These are phyloP conservation scores for Penicillium flavigenum DNA, from an alignment of 495 filamentous ascomycete genomes.

Conservation along the genomic window DNA sequence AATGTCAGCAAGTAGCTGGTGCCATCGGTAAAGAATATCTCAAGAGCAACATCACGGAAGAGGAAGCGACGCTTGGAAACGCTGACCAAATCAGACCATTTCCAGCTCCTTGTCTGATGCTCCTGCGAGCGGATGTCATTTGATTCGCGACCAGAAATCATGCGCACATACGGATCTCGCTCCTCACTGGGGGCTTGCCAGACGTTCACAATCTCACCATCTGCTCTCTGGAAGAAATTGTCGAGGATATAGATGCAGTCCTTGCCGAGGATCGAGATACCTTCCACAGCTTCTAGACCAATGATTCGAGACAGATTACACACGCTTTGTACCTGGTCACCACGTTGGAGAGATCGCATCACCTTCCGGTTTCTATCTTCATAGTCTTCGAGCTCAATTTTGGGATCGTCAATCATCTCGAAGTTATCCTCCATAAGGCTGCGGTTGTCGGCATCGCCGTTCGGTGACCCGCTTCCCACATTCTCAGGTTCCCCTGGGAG, in stretches of 20 bases:
- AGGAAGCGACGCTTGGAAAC: conserved; percentile 96
- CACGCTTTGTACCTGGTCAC: conserved; percentile 88
- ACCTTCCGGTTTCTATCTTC: conserved; percentile 98
- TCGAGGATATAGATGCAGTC: conserved; percentile 90
- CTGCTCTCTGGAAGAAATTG: conserved; percentile 87
- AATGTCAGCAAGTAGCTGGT: conserved; percentile 90
- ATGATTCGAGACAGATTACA: conserved; percentile 94
- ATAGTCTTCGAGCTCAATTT: conserved; percentile 78
- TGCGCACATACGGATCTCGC: conserved; percentile 89
- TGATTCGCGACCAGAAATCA: conserved; percentile 79
- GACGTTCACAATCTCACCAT: conserved; percentile 95
- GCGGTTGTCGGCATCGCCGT: conserved; percentile 45
- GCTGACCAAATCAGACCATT: conserved; percentile 90
- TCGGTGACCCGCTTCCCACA: conserved; percentile 27
- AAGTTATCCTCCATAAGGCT: conserved; percentile 76
- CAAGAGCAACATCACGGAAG: conserved; percentile 91
- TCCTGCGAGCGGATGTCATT: conserved; percentile 60
- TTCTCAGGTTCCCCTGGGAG: conserved; percentile 31
- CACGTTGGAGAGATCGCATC: conserved; percentile 87
- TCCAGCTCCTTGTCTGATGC: conserved; percentile 85
- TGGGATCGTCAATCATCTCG: conserved; percentile 87
- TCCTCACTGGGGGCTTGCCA: conserved; percentile 91
- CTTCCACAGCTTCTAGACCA: conserved; percentile 88
- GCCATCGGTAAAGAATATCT: conserved; percentile 95
- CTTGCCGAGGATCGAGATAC: conserved; percentile 90